Base-by-base conservation (phyloP, 2,329 filamentous ascomycete genomes). In the Paradendryphiella salina region DNA sequence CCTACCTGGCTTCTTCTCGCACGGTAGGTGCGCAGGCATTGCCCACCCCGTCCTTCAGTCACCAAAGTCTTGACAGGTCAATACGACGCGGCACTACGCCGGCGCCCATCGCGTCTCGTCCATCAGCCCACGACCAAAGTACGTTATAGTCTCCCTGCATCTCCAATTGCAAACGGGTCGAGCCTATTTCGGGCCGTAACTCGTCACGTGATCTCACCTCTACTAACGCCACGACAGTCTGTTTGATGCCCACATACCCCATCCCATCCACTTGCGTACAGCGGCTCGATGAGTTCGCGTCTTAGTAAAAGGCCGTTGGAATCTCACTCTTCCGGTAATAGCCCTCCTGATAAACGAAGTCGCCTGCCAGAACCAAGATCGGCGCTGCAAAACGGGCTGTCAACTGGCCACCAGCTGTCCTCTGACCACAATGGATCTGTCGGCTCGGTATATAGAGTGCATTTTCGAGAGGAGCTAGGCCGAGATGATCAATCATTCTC, bases 301-400 rank as follows among this genome's bases (percentile, higher is more conserved):
- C 6, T 15, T 21, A 17, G 38, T 14, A 66, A 67, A 34, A 55
- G 63, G 18, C 50, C 53, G 6, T 31, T 46, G 5, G 49, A 42
- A 5, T 33, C 60, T 42, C 46, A 45, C 5, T 58, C 59, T 28
- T 50, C 56, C 15, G 59, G 58, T 3, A 45, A 55, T 7, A 66
- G 62, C 38, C 63, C 63, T 37, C 59, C 62, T 8, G 39, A 55
- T 2, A 63, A 67, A 36, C 43, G 61, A 15, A 49, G 36, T 26
- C 57, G 57, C 5, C 31, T 36, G 20, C 14, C 34, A 5, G 37
- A 44, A 9, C 15, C 28, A 26, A 33, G 33, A n/a, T 26, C 38
- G 31, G 49, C 38, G 29, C 37, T 33, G 14, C 46, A 44, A 38
- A 37, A 50, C 28, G 49, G 45, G 32, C 18, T 38, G 15, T 46